Conservation (phyloP, 257 asterid species). For the Coffea canephora region DNA sequence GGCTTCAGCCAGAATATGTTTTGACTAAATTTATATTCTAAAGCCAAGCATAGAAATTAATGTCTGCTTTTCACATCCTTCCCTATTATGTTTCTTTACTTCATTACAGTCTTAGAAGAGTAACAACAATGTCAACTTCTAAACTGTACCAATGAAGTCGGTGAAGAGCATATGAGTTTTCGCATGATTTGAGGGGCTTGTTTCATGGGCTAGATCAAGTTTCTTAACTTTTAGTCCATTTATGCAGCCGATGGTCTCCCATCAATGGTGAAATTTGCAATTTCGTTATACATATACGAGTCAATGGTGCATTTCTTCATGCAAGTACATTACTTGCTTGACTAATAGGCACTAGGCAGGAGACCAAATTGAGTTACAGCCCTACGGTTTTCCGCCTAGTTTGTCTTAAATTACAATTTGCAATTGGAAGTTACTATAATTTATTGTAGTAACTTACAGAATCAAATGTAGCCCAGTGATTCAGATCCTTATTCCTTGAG, state of each 20-base stretch:
- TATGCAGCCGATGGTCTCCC: neutral
- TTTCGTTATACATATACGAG: neutral
- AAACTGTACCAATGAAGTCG: neutral
- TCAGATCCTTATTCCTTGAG: no score
- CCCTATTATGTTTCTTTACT: no score
- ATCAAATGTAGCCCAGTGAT: no score
- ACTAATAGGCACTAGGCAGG: neutral
- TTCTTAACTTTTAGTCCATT: neutral
- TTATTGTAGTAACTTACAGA: no score
- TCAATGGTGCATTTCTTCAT: neutral
- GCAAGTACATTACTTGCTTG: neutral
- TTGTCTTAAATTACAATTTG: no score
- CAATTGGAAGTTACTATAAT: no score
- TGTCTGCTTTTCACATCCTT: neutral
- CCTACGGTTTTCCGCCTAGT: no score
- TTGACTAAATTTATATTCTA: neutral
- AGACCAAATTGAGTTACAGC: neutral
- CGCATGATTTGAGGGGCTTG: neutral
- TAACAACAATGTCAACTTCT: neutral
- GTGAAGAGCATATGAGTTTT: conserved; percentile 1
- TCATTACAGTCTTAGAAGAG: neutral
- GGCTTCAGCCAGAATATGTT: neutral
- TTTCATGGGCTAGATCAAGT: neutral
- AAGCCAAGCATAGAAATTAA: neutral
- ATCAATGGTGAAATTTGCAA: neutral